Base-by-base conservation (phyloP, 495 filamentous ascomycete genomes). In the Talaromyces trachyspermus region DNA sequence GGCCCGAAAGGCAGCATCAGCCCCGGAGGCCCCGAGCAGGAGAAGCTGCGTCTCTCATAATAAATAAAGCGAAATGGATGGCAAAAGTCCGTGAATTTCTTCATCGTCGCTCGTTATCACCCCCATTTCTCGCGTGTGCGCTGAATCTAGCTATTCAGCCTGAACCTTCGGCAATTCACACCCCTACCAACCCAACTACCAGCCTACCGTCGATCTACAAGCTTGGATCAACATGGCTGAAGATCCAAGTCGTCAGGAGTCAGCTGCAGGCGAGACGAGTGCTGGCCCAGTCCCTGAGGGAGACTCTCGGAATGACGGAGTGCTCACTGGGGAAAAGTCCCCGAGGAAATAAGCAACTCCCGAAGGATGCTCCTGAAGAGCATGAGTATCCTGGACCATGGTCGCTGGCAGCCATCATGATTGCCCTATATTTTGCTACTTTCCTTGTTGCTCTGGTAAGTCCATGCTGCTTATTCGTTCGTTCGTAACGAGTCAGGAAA, bases 391-490 rank as follows among this genome's bases (percentile, higher is more conserved):
- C 56, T 11, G 43, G 46, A 8, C 20, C 22, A 10, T 39, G 35
- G 12, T 47, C 52, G 12, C 33, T 59, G 23, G 41, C 55, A 6
- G 50, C 56, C 12, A 60, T 57, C 24, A 58, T 62, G 26, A 29
- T 50, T 9, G 53, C 58, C 10, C 46, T 69, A 19, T 65, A 65
- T 48, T 39, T 67, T 10, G 44, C 58, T 23, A 51, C 62, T 20
- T 69, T 69, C 39, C 56, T 69, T 10, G 55, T 67, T 9, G 60
- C 65, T 26, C 41, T 67, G 22, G 63, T 66, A 53, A 32, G 43
- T 42, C 22, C 33, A 38, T 15, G 5, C 29, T 18, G 10, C 9
- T 18, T 6, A 17, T 20, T 11, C 12, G 10, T 29, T 8, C 49
- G 30, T 33, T 12, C 37, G 32, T 27, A 27, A 24, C 24, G 18